Evolutionary conservation across 352 stramenopile species (phyloP).

Genomic region (Globisporangium mamillatum): DNA sequence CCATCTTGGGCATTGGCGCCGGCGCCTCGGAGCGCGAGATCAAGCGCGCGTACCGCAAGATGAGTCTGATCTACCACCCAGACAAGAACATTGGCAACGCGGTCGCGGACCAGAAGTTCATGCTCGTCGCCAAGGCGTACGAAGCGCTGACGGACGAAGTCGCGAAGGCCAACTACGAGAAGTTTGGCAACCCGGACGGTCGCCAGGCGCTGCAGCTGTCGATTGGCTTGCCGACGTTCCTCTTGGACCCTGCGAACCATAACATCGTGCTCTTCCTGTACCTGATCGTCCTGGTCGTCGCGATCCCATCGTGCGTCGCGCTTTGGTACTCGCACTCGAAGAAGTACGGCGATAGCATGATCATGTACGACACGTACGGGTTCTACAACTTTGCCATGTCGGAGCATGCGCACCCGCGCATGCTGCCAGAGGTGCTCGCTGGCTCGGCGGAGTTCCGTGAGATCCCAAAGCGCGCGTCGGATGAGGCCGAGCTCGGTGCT

Average conservation of each 20-base stretch:
- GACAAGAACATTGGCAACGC: constrained; percentile 98
- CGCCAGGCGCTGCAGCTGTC: constrained; percentile 95
- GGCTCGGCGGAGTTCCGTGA: constrained; percentile 90
- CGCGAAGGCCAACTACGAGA: constrained; percentile 97
- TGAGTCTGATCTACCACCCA: constrained; percentile 91
- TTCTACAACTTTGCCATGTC: constrained; percentile 98
- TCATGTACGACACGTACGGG: constrained; percentile 99
- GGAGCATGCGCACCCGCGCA: constrained; percentile 93
- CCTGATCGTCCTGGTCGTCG: constrained; percentile 97
- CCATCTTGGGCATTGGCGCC: constrained; percentile 93
- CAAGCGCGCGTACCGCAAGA: constrained; percentile 93
- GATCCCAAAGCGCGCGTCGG: constrained; percentile 56
- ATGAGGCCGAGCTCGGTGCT: constrained; percentile 60
- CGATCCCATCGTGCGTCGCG: constrained; percentile 95
- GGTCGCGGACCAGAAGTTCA: constrained; percentile 97
- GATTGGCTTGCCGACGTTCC: constrained; percentile 96
- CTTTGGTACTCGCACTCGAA: constrained; percentile 97
- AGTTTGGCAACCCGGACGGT: constrained; percentile 98
- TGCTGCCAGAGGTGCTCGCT: constrained; percentile 93
- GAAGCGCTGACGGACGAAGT: constrained; percentile 95
- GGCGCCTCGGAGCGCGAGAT: constrained; percentile 93
- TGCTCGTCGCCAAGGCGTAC: constrained; percentile 95
- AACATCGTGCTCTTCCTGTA: constrained; percentile 98
- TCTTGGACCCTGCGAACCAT: constrained; percentile 97
- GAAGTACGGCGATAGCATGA: constrained; percentile 98